A percentile compares a stretch with the other conserved stretches of the same genome.
Evolutionary conservation across 345 rosid species (phyloP).

Genomic region (Linum usitatissimum): DNA sequence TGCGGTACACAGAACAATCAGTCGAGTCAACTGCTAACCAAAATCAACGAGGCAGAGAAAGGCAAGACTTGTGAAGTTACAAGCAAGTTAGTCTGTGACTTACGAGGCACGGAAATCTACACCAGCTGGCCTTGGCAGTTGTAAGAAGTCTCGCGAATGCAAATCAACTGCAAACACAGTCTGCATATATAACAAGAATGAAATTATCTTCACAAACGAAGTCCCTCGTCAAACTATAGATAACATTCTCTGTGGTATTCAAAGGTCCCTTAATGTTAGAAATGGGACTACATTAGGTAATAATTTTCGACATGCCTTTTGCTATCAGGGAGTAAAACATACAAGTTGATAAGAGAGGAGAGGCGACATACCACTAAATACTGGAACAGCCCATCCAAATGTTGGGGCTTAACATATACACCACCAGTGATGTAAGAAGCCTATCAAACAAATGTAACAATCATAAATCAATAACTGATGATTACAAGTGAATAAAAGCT

Average conservation of each 20-base stretch:
- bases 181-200: conserved; percentile 29
- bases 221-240: not conserved
- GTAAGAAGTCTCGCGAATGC: conserved; percentile 66
- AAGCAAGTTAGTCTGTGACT: conserved; percentile 17
- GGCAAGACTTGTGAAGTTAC: not conserved
- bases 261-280: no score
- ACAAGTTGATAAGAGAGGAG: not conserved
- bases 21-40: conserved; percentile 3
- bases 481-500: no score
- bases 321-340: not conserved
- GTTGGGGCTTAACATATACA: conserved; percentile 80
- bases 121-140: conserved; percentile 86
- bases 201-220: not conserved
- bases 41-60: not conserved
- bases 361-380: conserved; percentile 46
- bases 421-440: conserved; percentile 93
- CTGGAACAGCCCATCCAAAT: conserved; percentile 81
- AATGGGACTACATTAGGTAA: no score
- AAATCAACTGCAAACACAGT: conserved; percentile 87
- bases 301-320: not conserved
- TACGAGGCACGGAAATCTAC: conserved; percentile 96
- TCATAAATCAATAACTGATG: conserved; percentile 12
- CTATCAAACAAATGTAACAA: conserved; percentile 26
- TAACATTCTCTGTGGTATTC: no score
- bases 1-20: conserved; percentile 26